Conservation (phyloP, 352 stramenopile species). For the Thraustochytrium striatum region DNA sequence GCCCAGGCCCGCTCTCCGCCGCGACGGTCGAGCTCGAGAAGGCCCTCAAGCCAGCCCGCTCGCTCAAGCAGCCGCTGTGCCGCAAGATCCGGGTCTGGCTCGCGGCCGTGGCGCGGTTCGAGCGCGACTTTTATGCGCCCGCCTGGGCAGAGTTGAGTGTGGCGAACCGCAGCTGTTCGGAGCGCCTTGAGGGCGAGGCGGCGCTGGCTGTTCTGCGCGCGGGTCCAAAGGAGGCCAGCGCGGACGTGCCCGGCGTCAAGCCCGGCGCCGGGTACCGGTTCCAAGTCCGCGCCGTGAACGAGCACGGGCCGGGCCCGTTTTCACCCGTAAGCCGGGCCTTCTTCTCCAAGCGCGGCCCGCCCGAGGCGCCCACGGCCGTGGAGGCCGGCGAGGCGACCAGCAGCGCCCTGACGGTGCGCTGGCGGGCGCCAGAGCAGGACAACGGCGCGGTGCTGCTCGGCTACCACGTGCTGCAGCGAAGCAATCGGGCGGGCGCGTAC, state of each 20-base stretch:
- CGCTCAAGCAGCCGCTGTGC: not conserved
- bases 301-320: slow-evolving; percentile 1
- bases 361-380: not conserved
- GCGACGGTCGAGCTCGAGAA: not conserved
- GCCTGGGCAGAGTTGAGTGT: not conserved
- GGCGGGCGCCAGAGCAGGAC: not conserved
- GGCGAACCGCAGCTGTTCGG: not conserved
- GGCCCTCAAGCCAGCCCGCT: not conserved
- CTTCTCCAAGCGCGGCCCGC: slow-evolving; percentile 1
- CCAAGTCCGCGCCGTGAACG: slow-evolving; percentile 23
- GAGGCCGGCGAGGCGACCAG: not conserved
- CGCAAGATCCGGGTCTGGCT: not conserved
- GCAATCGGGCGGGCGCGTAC: not conserved
- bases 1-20: not conserved
- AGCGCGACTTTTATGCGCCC: not conserved
- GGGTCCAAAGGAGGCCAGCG: not conserved
- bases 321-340: not conserved
- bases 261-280: slow-evolving; percentile 3
- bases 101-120: not conserved
- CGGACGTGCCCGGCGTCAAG: not conserved
- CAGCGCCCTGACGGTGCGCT: not conserved
- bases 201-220: not conserved
- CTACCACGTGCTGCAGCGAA: slow-evolving; percentile 2
- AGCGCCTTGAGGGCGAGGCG: too few species aligned
- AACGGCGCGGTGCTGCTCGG: not conserved